Evolutionary conservation across 176 grass and related monocot genomes (phyloP), one percentile per base, ranked within the genome.

Genomic region (Avena insularis): DNA sequence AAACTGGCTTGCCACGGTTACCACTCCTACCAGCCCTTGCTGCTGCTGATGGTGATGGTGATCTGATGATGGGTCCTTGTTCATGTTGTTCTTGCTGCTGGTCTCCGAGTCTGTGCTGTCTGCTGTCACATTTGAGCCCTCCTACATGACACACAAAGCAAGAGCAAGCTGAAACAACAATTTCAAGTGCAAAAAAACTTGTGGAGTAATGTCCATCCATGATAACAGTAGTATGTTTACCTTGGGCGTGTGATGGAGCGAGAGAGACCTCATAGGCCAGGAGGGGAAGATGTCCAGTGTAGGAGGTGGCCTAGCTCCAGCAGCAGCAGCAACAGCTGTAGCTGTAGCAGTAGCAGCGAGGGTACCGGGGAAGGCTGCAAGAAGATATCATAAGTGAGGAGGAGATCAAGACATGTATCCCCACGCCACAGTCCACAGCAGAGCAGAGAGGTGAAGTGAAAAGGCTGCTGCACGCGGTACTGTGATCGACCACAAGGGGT

Each of bases 241-340:
- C 91, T 90, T 92, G 78, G 90, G 85, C 51, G 87, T 90, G 85
- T 87, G 91, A 77, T 76, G 91, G 27, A 77, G 75, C 35, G 75
- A 29, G 16, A 93, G 91, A 66, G 82, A 87, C 75, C 89, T 88
- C 92, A 94, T 93, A 49, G 96, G 93, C 90, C 91, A 95, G 53
- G 96, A 87, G 20, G 93, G 95, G 86, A 98, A 98, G 91, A 94
- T 98, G 87, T 95, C 91, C 69, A 98, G 91, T 57, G 93, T 98
- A 65, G 91, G 91, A 79, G 85, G 91, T 50, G 91, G 90, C 71
- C 91, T 91, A 64, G 76, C 61, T 77, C 87, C 71, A 72, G 59
- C 89, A 16, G 17, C 71, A 13, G 71, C 21, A 38, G 84, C 17
- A n/a, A 10, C 71, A 12, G 47, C 71, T 56, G 84, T 25, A 54